Evolutionary conservation across 768 basidiomycete genomes (phyloP).

Genomic region (Boletus vermiculosoides): DNA sequence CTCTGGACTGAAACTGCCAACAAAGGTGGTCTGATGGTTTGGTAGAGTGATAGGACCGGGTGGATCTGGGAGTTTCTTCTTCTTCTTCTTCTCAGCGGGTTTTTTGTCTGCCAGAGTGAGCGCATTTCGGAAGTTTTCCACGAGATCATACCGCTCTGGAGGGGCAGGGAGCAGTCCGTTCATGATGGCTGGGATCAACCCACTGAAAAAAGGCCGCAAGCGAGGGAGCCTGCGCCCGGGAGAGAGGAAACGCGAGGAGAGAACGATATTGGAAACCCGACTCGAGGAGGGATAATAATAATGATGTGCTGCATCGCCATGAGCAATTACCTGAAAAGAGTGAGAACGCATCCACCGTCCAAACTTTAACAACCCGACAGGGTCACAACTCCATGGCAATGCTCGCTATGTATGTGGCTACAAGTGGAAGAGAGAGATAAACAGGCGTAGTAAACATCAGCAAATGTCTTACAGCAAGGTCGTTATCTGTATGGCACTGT

Average conservation of each 20-base stretch:
- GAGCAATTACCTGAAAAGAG: not conserved
- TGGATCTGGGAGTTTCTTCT: constrained; percentile 16
- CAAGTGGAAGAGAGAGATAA: no score
- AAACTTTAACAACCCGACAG: no score
- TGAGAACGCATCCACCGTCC: not conserved
- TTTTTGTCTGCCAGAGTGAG: constrained; percentile 31
- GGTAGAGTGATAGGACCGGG: not conserved
- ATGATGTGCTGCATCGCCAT: constrained; percentile 15
- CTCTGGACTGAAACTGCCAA: constrained; percentile 48
- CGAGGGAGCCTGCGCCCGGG: constrained; percentile 8
- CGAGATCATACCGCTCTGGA: constrained; percentile 26
- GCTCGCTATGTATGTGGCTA: no score
- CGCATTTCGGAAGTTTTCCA: constrained; percentile 34
- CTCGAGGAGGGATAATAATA: constrained; percentile 8
- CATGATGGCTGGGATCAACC: constrained; percentile 19
- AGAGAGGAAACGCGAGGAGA: not conserved
- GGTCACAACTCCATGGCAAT: no score
- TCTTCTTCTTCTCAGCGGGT: constrained; percentile 10
- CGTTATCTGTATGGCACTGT: no score
- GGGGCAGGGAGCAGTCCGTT: constrained; percentile 14
- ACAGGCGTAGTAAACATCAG: no score
- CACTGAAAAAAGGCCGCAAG: constrained; percentile 14
- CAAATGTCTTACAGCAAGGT: no score
- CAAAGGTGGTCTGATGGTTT: constrained; percentile 30
- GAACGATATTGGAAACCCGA: constrained; percentile 20